Conservation (phyloP, 2,329 filamentous ascomycete species). For the Lachnellula arida region DNA sequence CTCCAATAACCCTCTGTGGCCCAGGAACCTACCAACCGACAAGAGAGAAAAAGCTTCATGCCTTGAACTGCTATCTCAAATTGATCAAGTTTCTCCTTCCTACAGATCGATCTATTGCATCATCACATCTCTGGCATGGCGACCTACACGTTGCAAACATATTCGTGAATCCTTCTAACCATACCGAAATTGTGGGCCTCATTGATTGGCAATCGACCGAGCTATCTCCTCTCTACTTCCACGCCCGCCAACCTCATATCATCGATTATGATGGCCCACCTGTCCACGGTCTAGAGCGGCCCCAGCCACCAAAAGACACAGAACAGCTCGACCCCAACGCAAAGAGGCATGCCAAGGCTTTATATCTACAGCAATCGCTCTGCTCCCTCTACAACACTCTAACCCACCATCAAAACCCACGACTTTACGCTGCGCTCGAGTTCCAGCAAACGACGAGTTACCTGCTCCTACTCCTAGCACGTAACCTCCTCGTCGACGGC, state of each 20-base stretch:
- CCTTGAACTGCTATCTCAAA: slow-evolving; percentile 3
- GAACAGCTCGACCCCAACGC: slow-evolving; percentile 34
- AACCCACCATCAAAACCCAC: slow-evolving; percentile 5
- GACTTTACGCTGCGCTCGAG: slow-evolving; percentile 10
- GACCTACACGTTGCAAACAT: slow-evolving; percentile 39
- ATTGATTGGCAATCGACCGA: slow-evolving; percentile 39
- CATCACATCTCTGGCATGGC: slow-evolving; percentile 33
- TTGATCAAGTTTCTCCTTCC: slow-evolving; percentile 5
- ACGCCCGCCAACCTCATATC: slow-evolving; percentile 14
- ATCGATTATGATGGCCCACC: slow-evolving; percentile 1
- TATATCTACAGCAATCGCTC: slow-evolving; percentile 10
- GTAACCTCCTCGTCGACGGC: slow-evolving; percentile 12
- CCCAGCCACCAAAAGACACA: slow-evolving; percentile 24
- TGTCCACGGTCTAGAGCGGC: slow-evolving; percentile 1
- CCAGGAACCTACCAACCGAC: slow-evolving; percentile 9
- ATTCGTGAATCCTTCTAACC: slow-evolving; percentile 37
- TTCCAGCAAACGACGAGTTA: slow-evolving; percentile 14
- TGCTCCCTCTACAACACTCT: slow-evolving; percentile 10
- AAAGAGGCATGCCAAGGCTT: slow-evolving; percentile 20
- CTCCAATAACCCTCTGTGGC: slow-evolving; percentile 4
- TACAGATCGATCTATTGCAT: not conserved
- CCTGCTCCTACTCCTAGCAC: slow-evolving; percentile 6
- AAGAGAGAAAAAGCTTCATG: slow-evolving; percentile 4
- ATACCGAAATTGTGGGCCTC: slow-evolving; percentile 32
- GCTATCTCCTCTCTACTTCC: slow-evolving; percentile 36